A percentile compares a stretch with the other conserved stretches of the same genome.
phyloP scores from a whole-genome alignment of 495 filamentous ascomycete species.

The Hypomontagnella monticulosa region DNA sequence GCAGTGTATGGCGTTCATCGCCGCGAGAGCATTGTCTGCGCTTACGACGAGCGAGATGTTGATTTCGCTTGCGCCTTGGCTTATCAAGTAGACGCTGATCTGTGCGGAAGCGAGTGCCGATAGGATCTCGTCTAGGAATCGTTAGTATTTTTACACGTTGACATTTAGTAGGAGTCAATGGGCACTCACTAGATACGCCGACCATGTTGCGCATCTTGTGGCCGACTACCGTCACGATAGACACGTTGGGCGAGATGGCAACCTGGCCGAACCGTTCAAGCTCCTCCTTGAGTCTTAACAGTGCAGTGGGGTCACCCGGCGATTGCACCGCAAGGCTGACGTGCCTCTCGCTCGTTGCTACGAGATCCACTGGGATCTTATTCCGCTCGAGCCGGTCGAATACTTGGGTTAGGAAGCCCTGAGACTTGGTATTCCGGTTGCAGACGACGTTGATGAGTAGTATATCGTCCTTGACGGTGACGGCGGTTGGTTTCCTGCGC shows the following conservation, averaged over 20 bases:
- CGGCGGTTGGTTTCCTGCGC: constrained; percentile 50
- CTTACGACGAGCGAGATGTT: constrained; percentile 55
- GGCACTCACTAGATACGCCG: constrained; percentile 49
- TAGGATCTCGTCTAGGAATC: constrained; percentile 48
- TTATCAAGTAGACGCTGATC: constrained; percentile 53
- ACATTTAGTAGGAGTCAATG: background rate
- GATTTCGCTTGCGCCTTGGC: constrained; percentile 55
- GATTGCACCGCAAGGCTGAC: constrained; percentile 52
- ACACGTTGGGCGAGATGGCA: constrained; percentile 45
- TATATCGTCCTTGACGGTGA: constrained; percentile 53
- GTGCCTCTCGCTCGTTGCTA: constrained; percentile 52
- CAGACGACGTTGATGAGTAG: constrained; percentile 51
- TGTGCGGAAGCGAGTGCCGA: constrained; percentile 49
- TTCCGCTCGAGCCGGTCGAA: constrained; percentile 48
- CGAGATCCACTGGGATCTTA: constrained; percentile 50
- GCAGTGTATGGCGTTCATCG: constrained; percentile 52
- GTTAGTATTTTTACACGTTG: constrained; percentile 16
- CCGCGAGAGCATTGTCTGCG: constrained; percentile 49
- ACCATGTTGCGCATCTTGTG: constrained; percentile 56
- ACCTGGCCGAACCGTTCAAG: constrained; percentile 49
- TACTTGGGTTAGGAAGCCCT: constrained; percentile 50
- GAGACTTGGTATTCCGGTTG: constrained; percentile 51
- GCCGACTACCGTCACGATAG: constrained; percentile 53
- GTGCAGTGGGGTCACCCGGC: constrained; percentile 33
- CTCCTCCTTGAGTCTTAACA: constrained; percentile 42